phyloP scores from a whole-genome alignment of 495 filamentous ascomycete species.

The Alectoria sarmentosa region DNA sequence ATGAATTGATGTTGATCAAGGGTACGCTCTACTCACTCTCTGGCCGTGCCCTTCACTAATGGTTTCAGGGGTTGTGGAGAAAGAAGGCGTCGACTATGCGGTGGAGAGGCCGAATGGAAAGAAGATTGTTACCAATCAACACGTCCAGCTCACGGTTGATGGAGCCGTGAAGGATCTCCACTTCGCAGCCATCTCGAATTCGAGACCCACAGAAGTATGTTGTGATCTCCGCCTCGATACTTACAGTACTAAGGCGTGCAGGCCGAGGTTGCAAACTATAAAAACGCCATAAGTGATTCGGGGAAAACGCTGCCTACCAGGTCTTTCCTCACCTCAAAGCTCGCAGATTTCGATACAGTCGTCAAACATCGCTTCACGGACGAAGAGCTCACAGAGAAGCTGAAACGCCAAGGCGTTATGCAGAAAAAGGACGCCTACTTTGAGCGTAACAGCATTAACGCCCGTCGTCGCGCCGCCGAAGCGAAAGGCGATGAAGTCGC shows the following conservation, averaged over 20 bases:
- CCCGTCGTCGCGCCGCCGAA: constrained; percentile 58
- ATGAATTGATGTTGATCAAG: constrained; percentile 82
- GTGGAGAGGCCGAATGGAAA: constrained; percentile 64
- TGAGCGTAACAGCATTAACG: constrained; percentile 55
- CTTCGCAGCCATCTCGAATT: constrained; percentile 50
- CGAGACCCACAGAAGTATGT: constrained; percentile 20
- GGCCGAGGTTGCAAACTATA: constrained; percentile 79
- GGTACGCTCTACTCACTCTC: constrained; percentile 40
- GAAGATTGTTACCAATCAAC: constrained; percentile 66
- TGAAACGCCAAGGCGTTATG: constrained; percentile 58
- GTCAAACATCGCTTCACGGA: constrained; percentile 73
- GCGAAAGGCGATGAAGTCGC: constrained; percentile 53
- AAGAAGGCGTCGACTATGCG: constrained; percentile 68
- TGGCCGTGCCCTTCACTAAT: constrained; percentile 31
- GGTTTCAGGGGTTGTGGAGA: constrained; percentile 51
- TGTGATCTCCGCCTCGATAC: neutral
- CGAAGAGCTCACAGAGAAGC: constrained; percentile 68
- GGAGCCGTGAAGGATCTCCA: constrained; percentile 71
- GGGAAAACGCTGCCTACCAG: constrained; percentile 63
- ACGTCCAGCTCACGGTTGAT: constrained; percentile 66
- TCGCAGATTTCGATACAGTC: constrained; percentile 72
- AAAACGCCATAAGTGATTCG: constrained; percentile 62
- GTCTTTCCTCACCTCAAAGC: constrained; percentile 57
- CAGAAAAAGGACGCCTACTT: constrained; percentile 53
- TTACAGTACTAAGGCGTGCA: constrained; percentile 34